These are phyloP conservation scores for Taiozyma sp. DNA, from an alignment of 1,139 yeast species.

Conservation along the genomic window DNA sequence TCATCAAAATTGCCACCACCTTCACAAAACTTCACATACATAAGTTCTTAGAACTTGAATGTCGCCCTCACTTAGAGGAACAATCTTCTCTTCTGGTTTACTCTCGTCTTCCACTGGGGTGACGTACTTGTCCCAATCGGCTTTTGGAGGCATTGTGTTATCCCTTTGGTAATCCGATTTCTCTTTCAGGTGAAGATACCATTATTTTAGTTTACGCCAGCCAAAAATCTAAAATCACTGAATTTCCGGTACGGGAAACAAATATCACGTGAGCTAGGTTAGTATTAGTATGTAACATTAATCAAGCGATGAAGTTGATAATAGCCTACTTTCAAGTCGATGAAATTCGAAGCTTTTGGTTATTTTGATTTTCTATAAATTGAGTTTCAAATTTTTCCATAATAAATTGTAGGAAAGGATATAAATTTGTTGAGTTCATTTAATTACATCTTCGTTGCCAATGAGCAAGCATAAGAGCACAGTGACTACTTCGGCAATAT, in stretches of 20 bases:
- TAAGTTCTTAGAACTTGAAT: slow-evolving; percentile 95
- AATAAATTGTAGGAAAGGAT: too few species aligned
- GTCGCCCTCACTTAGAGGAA: slow-evolving; percentile 92
- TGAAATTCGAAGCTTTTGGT: too few species aligned
- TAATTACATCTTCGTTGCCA: too few species aligned
- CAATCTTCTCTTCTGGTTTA: slow-evolving; percentile 65
- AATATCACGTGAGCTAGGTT: neutral
- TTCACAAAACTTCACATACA: slow-evolving; percentile 24
- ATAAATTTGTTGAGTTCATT: too few species aligned
- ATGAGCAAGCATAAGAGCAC: too few species aligned
- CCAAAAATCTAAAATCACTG: neutral
- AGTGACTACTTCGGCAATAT: too few species aligned
- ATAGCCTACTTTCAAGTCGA: too few species aligned
- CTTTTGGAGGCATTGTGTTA: slow-evolving; percentile 37
- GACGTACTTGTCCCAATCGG: slow-evolving; percentile 95
- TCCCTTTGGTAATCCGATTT: neutral
- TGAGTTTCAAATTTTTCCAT: too few species aligned
- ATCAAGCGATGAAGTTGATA: too few species aligned
- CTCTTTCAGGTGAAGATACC: neutral
- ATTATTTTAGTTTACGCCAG: neutral
- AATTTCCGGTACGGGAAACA: neutral
- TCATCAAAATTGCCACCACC: slow-evolving; percentile 11
- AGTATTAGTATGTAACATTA: too few species aligned
- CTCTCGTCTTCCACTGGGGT: slow-evolving; percentile 71
- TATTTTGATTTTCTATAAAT: too few species aligned